These are phyloP conservation scores for Exophiala aquamarina DNA, from an alignment of 2,329 filamentous ascomycete genomes.

Conservation along the genomic window DNA sequence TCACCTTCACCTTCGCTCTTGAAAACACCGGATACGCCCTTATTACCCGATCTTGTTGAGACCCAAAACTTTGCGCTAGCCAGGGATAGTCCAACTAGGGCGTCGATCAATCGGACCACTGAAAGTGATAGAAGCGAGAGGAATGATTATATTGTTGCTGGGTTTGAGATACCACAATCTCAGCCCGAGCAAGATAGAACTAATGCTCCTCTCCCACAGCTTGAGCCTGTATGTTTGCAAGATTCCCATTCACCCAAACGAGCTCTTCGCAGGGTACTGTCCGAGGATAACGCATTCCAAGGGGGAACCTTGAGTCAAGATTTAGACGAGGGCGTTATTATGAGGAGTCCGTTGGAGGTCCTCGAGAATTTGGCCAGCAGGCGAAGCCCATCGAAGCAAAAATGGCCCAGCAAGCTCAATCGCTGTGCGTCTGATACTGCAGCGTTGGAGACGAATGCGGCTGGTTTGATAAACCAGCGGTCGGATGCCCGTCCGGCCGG, in stretches of 20 bases:
- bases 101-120: too few relatives aligned
- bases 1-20: constrained; percentile 12
- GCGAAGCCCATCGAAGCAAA: constrained; percentile 6
- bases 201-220: neutral
- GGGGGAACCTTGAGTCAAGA: constrained; percentile 1
- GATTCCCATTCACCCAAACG: constrained; percentile 1
- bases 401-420: constrained; percentile 13
- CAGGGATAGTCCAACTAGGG: too few relatives aligned
- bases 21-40: too few relatives aligned
- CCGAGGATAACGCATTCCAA: constrained; percentile 19
- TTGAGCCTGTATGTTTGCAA: neutral
- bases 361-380: constrained; percentile 7
- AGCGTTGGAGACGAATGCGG: constrained; percentile 14
- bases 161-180: neutral
- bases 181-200: neutral
- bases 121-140: too few relatives aligned
- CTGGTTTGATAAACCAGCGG: neutral
- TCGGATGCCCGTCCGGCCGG: neutral
- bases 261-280: constrained; percentile 19
- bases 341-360: constrained; percentile 10
- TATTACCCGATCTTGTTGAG: too few relatives aligned
- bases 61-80: too few relatives aligned
- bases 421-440: constrained; percentile 18
- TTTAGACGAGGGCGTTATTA: neutral
- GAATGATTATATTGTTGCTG: neutral